These are phyloP conservation scores for Rhinocladiella mackenziei DNA, from an alignment of 2,329 filamentous ascomycete species.

Conservation along the genomic window DNA sequence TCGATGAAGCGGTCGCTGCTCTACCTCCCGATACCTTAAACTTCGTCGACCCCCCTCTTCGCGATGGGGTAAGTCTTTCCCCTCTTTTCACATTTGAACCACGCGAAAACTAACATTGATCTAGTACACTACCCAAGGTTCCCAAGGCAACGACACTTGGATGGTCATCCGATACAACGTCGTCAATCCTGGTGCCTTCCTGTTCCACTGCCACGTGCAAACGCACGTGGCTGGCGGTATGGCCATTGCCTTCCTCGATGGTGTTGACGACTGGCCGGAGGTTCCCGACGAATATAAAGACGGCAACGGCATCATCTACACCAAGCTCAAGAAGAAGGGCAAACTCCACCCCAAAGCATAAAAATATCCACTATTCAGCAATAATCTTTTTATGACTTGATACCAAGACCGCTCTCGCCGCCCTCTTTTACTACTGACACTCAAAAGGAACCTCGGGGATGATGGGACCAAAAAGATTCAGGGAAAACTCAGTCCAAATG, in stretches of 20 bases:
- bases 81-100: too few species aligned
- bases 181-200: constrained; percentile 51
- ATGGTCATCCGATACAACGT: constrained; percentile 53
- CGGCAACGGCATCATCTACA: constrained; percentile 17
- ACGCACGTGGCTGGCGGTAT: constrained; percentile 55
- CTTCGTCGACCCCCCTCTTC: constrained; percentile 51
- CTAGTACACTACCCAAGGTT: constrained; percentile 39
- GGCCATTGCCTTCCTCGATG: constrained; percentile 49
- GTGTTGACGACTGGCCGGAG: constrained; percentile 35
- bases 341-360: constrained; percentile 14
- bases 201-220: constrained; percentile 56
- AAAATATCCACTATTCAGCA: too few species aligned
- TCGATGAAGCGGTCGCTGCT: constrained; percentile 50
- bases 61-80: constrained; percentile 41
- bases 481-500: too few species aligned
- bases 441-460: too few species aligned
- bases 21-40: constrained; percentile 52
- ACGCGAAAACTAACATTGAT: constrained; percentile 7
- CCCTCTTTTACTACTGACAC: too few species aligned
- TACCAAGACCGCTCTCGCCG: too few species aligned
- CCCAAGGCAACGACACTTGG: constrained; percentile 41
- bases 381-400: too few species aligned
- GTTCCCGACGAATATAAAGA: constrained; percentile 28
- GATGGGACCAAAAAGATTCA: too few species aligned
- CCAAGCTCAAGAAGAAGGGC: constrained; percentile 22